These are phyloP conservation scores for Hypericum perforatum DNA, from an alignment of 345 rosid genomes.

Conservation along the genomic window DNA sequence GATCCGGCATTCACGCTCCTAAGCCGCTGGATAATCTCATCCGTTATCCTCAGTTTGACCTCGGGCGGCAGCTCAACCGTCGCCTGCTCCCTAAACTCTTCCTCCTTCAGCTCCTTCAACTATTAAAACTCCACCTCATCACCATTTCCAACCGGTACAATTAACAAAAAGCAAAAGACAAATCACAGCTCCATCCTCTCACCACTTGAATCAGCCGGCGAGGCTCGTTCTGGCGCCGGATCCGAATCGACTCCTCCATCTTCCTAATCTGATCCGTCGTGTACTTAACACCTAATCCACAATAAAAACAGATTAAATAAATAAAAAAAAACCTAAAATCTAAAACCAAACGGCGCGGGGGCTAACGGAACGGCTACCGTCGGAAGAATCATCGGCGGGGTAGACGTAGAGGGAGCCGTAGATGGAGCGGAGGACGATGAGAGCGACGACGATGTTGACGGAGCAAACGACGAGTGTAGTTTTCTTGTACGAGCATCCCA, in stretches of 20 bases:
- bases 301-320: slow-evolving; percentile 5
- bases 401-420: slow-evolving; percentile 66
- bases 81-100: slow-evolving; percentile 25
- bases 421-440: slow-evolving; percentile 76
- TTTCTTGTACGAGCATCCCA: slow-evolving; percentile 57
- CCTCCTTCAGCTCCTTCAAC: slow-evolving; percentile 56
- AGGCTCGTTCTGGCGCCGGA: slow-evolving; percentile 70
- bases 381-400: slow-evolving; percentile 29
- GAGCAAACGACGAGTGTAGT: slow-evolving; percentile 74
- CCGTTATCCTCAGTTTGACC: slow-evolving; percentile 48
- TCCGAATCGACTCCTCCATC: slow-evolving; percentile 82
- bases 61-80: slow-evolving; percentile 36
- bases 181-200: slow-evolving; percentile 25
- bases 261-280: slow-evolving; percentile 74
- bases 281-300: slow-evolving; percentile 46
- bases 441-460: slow-evolving; percentile 84
- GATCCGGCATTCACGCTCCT: slow-evolving; percentile 36
- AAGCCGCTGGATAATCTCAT: slow-evolving; percentile 57
- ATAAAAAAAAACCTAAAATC: neutral
- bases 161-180: slow-evolving; percentile 1
- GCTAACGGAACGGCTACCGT: slow-evolving; percentile 5
- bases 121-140: slow-evolving; percentile 12
- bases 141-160: neutral
- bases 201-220: no score
- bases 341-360: neutral